phyloP scores from a whole-genome alignment of 2,329 filamentous ascomycete species.

The Colletotrichum agaves region DNA sequence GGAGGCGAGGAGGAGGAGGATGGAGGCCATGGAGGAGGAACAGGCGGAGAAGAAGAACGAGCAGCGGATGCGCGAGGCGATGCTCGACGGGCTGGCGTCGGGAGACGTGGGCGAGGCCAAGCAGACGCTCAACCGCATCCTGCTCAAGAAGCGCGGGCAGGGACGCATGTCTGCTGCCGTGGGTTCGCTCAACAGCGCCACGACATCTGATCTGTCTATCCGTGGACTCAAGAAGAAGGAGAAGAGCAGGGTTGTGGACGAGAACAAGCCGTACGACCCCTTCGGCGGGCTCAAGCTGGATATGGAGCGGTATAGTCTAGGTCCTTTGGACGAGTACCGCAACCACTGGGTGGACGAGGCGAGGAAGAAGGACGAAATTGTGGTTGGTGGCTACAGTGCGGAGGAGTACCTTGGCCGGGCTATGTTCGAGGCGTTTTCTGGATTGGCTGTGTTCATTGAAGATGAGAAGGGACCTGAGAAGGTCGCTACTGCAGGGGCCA shows the following conservation, averaged over 20 bases:
- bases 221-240: slow-evolving; percentile 78
- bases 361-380: slow-evolving; percentile 71
- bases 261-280: slow-evolving; percentile 85
- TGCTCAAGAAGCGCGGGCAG: slow-evolving; percentile 79
- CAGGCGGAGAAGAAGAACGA: slow-evolving; percentile 75
- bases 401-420: slow-evolving; percentile 84
- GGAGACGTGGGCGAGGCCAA: slow-evolving; percentile 70
- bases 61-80: slow-evolving; percentile 71
- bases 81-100: slow-evolving; percentile 75
- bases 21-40: slow-evolving; percentile 74
- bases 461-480: slow-evolving; percentile 71
- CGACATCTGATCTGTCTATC: slow-evolving; percentile 66
- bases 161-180: slow-evolving; percentile 46
- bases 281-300: slow-evolving; percentile 80
- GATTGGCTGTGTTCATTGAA: slow-evolving; percentile 85
- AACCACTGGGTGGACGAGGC: slow-evolving; percentile 78
- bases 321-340: slow-evolving; percentile 71
- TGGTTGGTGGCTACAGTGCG: slow-evolving; percentile 85
- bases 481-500: slow-evolving; percentile 48
- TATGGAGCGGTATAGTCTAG: slow-evolving; percentile 75
- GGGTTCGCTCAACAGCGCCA: slow-evolving; percentile 47
- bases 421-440: slow-evolving; percentile 89
- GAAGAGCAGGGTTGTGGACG: slow-evolving; percentile 56
- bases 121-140: slow-evolving; percentile 67
- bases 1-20: slow-evolving; percentile 69